Conservation (phyloP, 306 rosid species). For the Cicer judaicum region DNA sequence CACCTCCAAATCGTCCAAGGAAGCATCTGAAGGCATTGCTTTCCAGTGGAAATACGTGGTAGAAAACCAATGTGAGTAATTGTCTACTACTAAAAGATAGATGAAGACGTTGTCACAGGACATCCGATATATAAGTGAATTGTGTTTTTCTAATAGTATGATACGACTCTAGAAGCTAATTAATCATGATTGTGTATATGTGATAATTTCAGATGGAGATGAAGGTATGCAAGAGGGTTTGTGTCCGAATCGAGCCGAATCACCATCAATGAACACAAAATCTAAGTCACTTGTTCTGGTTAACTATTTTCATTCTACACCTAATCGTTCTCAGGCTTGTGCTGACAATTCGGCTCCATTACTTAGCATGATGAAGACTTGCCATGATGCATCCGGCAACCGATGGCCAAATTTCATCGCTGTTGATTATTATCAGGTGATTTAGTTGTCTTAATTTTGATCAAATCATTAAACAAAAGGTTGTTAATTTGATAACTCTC, state of each 20-base stretch:
- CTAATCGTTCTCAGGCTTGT: slow-evolving; percentile 65
- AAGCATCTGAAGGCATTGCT: slow-evolving; percentile 87
- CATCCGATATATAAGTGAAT: neutral
- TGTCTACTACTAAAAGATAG: neutral
- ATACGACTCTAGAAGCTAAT: neutral
- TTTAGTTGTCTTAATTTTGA: neutral
- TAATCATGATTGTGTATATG: slow-evolving; percentile 24
- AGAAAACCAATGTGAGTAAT: slow-evolving; percentile 82
- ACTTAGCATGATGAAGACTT: slow-evolving; percentile 59
- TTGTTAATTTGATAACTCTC: neutral
- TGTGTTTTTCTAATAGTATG: neutral
- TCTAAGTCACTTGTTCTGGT: slow-evolving; percentile 67
- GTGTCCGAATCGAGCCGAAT: slow-evolving; percentile 81
- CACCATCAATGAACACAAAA: slow-evolving; percentile 66
- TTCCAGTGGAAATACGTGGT: slow-evolving; percentile 80
- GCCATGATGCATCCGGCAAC: slow-evolving; percentile 65
- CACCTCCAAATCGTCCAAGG: slow-evolving; percentile 75
- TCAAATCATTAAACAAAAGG: neutral
- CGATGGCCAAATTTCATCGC: slow-evolving; percentile 97
- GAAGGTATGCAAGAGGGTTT: slow-evolving; percentile 71
- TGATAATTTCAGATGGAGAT: slow-evolving; percentile 74
- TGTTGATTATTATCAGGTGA: slow-evolving; percentile 89
- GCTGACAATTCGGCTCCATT: slow-evolving; percentile 81
- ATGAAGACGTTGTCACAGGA: neutral
- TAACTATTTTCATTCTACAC: slow-evolving; percentile 69